Base-by-base conservation (phyloP, 139 green algal genomes). In the Diplosphaera chodatii region DNA sequence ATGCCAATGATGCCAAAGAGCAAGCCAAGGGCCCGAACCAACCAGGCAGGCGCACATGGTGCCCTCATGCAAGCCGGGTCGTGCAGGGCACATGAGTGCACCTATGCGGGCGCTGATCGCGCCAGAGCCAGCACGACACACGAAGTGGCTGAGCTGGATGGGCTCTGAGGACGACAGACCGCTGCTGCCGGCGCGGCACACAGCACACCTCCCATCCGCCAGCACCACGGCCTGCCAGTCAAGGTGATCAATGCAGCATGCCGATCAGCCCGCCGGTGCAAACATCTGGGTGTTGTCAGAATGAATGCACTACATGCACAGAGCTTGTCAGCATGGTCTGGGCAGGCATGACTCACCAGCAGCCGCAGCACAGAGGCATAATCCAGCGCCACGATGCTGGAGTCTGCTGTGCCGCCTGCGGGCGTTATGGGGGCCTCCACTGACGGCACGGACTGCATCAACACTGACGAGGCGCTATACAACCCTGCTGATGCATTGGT, bases 151-250 rank as follows among this genome's bases (percentile, higher is more conserved):
- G 33, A 76, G 67, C 25, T 73, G 25, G n/a, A 82, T 56, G 68
- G 77, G 71, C 65, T 85, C 77, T 15, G 62, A 59, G 0, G 71
- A 75, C 31, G 78, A 69, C 32, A 83, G 66, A 29, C 77, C 77
- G 16, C 33, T 56, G 23, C 79, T 73, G 1, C 66, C 64, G 23
- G 74, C 73, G 29, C 78, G 56, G 40, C 66, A 74, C 32, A 87
- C 55, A 20, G 70, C 82, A 68, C 72, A 78, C 22, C 78, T 67
- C 10, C 82, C 80, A 48, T 83, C 80, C 15, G 33, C 32, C 28
- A 87, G 65, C 63, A 87, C 79, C 20, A 80, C 72, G 3, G 70
- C 79, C 48, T 59, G 48, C 48, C 37, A 48, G n/a, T n/a, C n/a
- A n/a, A n/a, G n/a, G n/a, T n/a, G n/a, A n/a, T n/a, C n/a, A n/a